A percentile compares a stretch with the other conserved stretches of the same genome.
These are phyloP conservation scores for Solanum bulbocastanum DNA, from an alignment of 257 asterid species.

Conservation along the genomic window DNA sequence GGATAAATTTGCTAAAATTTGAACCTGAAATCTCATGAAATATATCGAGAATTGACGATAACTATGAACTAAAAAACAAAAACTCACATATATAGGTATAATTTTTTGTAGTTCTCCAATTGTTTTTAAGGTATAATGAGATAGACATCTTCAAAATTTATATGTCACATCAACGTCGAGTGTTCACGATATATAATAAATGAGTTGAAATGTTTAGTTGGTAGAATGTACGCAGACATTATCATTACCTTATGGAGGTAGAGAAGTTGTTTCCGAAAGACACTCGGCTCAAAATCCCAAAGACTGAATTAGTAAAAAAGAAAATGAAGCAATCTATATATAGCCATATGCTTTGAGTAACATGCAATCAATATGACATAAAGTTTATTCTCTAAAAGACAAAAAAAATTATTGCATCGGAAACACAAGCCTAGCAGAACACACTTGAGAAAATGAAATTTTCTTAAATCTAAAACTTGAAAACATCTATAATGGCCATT, in stretches of 20 bases:
- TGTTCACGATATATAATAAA: neutral
- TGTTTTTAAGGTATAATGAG: neutral
- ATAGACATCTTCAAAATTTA: neutral
- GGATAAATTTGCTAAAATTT: no score
- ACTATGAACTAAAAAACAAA: neutral
- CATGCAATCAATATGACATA: neutral
- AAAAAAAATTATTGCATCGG: neutral
- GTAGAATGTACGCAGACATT: no score
- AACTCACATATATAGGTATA: neutral
- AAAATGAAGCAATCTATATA: neutral
- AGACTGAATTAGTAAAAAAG: neutral
- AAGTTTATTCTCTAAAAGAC: neutral
- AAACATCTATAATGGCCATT: neutral
- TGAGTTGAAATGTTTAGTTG: neutral
- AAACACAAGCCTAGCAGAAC: neutral
- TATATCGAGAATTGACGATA: no score
- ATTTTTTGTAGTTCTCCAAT: neutral
- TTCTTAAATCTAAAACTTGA: neutral
- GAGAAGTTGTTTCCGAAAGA: accelerated
- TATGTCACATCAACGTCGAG: neutral
- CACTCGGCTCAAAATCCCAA: neutral
- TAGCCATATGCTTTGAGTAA: neutral
- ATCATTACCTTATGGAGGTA: neutral
- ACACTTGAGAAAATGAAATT: neutral
- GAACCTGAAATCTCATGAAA: neutral